Evolutionary conservation across 805 yeast genomes (phyloP), one percentile per base, ranked within the genome.

Genomic region (Schizosaccharomyces osmophilus): DNA sequence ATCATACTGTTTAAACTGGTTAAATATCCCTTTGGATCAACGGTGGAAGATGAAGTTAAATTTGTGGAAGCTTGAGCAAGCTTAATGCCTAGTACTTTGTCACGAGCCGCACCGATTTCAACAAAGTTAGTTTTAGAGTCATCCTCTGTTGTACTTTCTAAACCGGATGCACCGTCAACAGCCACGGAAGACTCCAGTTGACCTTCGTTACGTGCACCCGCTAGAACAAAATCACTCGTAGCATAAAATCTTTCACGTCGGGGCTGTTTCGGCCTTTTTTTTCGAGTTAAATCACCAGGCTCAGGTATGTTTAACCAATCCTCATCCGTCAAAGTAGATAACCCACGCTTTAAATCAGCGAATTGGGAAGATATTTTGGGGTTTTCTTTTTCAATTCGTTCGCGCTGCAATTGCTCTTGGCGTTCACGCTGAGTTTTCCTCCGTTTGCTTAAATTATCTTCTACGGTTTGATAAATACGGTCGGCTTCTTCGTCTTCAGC

Each of bases 271-370:
- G 81, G 75, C 61, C 95, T 73, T 59, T 78, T 73, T 62, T 97
- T 73, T 66, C 88, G 87, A 0, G 98, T 93, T 67, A 86, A 74
- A 70, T 90, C 97, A 0, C 87, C 85, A 1, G 87, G 93, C 64
- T 87, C 95, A 0, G 97, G 97, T 3, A 90, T 68, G 63, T 74
- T 77, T 4, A 78, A 76, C 98, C 98, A 90, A 67, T 89, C 83
- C 2, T 80, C 84, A 24, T 74, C 78, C 3, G 85, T 74, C 0
- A 90, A 79, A 0, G 70, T 66, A 0, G 82, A 73, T 48, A 89
- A 70, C 0, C 77, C 80, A 32, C 82, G 72, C 67, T 89, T 88
- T 63, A 84, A 73, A 67, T 84, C 90, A 0, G 79, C 73, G 69
- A 87, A 86, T 64, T 82, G 81, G n/a, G 69, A 73, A 9, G 81